Conservation (phyloP, 352 stramenopile species). For the Phytopythium chamaehyphon region DNA sequence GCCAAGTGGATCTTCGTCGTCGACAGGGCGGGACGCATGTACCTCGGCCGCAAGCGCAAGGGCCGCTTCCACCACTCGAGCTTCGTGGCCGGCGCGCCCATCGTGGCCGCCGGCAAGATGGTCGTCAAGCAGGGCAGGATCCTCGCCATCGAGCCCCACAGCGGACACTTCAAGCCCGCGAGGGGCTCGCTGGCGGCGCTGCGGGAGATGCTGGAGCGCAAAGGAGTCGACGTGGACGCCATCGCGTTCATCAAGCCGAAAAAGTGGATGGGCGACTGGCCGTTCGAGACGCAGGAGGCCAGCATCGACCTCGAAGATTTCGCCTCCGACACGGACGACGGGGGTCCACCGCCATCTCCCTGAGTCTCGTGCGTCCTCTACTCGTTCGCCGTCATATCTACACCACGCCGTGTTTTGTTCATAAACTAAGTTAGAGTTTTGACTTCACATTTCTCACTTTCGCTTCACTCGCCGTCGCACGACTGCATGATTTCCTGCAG, state of each 20-base stretch:
- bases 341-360: background rate
- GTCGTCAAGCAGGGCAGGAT: conserved; percentile 55
- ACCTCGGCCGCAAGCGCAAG: conserved; percentile 69
- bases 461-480: background rate
- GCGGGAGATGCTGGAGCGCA: conserved; percentile 26
- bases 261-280: conserved; percentile 64
- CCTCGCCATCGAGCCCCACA: conserved; percentile 63
- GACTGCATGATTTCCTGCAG: conserved; percentile 50
- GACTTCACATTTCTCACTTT: background rate
- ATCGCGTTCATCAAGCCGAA: conserved; percentile 65
- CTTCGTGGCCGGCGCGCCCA: conserved; percentile 59
- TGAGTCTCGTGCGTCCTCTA: background rate
- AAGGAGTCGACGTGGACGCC: conserved; percentile 32
- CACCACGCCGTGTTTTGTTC: too few species aligned
- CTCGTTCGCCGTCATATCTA: too few species aligned
- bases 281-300: conserved; percentile 32
- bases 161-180: conserved; percentile 68
- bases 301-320: conserved; percentile 37
- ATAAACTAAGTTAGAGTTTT: too few species aligned
- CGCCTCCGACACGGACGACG: conserved; percentile 44
- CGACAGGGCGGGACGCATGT: conserved; percentile 33
- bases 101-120: conserved; percentile 62
- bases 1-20: conserved; percentile 85
- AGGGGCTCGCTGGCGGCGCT: conserved; percentile 44
- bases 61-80: conserved; percentile 76